Evolutionary conservation across 306 rosid genomes (phyloP).

Genomic region (Argentina anserina): DNA sequence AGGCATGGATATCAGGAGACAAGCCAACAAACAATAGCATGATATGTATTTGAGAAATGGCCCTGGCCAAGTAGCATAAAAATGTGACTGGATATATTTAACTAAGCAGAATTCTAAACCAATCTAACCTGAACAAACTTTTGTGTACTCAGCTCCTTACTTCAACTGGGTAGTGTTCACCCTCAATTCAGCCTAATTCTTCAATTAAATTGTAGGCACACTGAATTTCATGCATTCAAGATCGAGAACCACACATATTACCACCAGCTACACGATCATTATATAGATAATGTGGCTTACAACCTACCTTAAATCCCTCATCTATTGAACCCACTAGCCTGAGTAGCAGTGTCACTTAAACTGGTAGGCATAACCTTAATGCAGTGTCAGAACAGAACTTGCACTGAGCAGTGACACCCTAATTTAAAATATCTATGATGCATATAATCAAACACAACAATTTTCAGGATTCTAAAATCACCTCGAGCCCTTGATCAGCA

Average conservation of each 20-base stretch:
- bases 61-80: not conserved
- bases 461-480: not conserved
- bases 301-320: not conserved
- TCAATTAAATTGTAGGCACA: not conserved
- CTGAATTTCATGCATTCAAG: not conserved
- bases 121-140: not conserved
- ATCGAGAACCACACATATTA: not conserved
- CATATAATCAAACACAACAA: not conserved
- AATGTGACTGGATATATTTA: not conserved
- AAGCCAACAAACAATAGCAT: slow-evolving; percentile 2
- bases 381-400: not conserved
- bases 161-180: not conserved
- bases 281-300: not conserved
- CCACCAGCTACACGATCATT: not conserved
- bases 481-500: too few species aligned
- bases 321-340: too few species aligned
- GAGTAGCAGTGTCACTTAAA: too few species aligned
- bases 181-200: not conserved
- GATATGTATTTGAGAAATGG: not conserved
- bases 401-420: not conserved
- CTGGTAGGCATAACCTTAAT: not conserved
- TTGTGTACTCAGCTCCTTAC: not conserved
- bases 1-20: slow-evolving; percentile 19
- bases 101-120: not conserved
- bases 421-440: not conserved